Percentiles rank a stretch among this genome's conserved stretches.
phyloP scores from a whole-genome alignment of 2,329 filamentous ascomycete genomes.

The Thelonectria blattea region DNA sequence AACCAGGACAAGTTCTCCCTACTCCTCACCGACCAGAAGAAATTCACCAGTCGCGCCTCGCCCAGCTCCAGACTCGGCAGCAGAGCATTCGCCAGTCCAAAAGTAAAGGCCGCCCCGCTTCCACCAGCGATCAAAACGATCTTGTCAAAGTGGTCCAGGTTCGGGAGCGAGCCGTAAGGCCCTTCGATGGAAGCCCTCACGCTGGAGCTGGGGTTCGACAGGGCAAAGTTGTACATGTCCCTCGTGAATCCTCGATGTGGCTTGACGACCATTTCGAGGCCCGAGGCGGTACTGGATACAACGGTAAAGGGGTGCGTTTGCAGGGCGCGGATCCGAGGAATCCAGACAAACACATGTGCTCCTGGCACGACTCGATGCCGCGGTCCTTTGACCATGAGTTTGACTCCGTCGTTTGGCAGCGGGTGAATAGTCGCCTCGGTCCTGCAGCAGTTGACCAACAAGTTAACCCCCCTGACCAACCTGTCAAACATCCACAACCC shows the following conservation, averaged over 20 bases:
- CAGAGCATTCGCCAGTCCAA: constrained; percentile 25
- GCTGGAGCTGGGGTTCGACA: constrained; percentile 48
- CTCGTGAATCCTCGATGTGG: constrained; percentile 59
- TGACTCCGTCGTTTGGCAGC: constrained; percentile 52
- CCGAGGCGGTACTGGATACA: constrained; percentile 47
- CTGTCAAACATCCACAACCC: constrained; percentile 54
- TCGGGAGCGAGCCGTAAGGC: constrained; percentile 59
- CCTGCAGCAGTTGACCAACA: constrained; percentile 6
- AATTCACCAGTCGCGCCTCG: constrained; percentile 6
- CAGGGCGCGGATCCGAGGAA: constrained; percentile 56
- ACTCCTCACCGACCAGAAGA: constrained; percentile 26
- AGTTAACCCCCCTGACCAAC: constrained; percentile 41
- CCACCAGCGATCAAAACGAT: constrained; percentile 35
- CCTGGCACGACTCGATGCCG: constrained; percentile 38
- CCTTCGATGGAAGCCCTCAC: constrained; percentile 58
- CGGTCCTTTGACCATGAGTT: constrained; percentile 53
- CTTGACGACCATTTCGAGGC: constrained; percentile 57
- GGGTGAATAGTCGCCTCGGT: constrained; percentile 47
- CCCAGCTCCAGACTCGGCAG: constrained; percentile 5
- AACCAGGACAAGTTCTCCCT: constrained; percentile 12
- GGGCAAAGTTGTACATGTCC: constrained; percentile 54
- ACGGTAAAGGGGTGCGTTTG: constrained; percentile 65
- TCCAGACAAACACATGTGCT: constrained; percentile 60
- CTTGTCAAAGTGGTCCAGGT: constrained; percentile 43
- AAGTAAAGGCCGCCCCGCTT: constrained; percentile 35